Conservation (phyloP, 768 basidiomycete species). For the Tricholoma saponaceum region DNA sequence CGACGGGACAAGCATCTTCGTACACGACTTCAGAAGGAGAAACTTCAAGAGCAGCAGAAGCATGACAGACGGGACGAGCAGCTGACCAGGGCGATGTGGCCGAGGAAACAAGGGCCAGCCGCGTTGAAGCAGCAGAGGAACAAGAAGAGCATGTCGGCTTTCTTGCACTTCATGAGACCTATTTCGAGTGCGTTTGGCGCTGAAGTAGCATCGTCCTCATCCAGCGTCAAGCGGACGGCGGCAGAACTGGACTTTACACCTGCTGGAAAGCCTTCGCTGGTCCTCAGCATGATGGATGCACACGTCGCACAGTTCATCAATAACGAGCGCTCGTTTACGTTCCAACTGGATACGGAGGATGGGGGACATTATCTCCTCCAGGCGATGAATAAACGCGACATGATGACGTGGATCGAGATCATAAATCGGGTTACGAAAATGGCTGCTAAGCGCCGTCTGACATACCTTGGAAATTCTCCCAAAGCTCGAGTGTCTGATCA, state of each 20-base stretch:
- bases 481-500: conserved; percentile 74
- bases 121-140: conserved; percentile 72
- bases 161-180: conserved; percentile 85
- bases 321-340: conserved; percentile 77
- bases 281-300: conserved; percentile 71
- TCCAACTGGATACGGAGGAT: conserved; percentile 83
- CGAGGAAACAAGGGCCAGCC: conserved; percentile 41
- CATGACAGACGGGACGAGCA: conserved; percentile 74
- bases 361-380: conserved; percentile 82
- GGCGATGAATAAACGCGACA: conserved; percentile 63
- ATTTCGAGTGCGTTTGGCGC: conserved; percentile 82
- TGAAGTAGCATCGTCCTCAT: conserved; percentile 41
- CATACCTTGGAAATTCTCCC: conserved; percentile 74
- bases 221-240: conserved; percentile 53
- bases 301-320: conserved; percentile 69
- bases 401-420: conserved; percentile 74
- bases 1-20: conserved; percentile 71
- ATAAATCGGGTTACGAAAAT: conserved; percentile 67
- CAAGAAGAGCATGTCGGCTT: conserved; percentile 86
- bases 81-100: conserved; percentile 71
- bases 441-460: conserved; percentile 74
- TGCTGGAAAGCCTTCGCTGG: conserved; percentile 69
- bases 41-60: conserved; percentile 67
- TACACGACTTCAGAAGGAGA: conserved; percentile 69
- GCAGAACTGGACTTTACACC: conserved; percentile 74